phyloP scores from a whole-genome alignment of 192 early-diverging fungal genomes.

The Gigaspora rosea region DNA sequence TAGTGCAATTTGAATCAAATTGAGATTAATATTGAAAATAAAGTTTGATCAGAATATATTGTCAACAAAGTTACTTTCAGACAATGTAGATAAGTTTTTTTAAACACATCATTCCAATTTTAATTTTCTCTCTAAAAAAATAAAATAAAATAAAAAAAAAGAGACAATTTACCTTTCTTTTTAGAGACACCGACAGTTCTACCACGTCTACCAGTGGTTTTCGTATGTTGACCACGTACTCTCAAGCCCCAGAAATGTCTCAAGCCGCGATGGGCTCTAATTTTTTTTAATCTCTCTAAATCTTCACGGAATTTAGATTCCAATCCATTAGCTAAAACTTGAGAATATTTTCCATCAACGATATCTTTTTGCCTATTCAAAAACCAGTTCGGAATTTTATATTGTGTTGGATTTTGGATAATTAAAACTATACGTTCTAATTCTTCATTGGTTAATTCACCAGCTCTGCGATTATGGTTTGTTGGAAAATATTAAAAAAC shows the following conservation, averaged over 20 bases:
- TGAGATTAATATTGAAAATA: no score
- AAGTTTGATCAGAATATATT: no score
- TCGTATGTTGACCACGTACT: conserved; percentile 99
- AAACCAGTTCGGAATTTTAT: conserved; percentile 99
- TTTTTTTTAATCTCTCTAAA: conserved; percentile 99
- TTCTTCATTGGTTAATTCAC: conserved; percentile 97
- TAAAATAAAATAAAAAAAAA: no score
- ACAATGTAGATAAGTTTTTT: no score
- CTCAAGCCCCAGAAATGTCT: conserved; percentile 98
- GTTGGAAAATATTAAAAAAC: neutral
- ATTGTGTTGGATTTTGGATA: conserved; percentile 99
- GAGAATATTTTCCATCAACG: conserved; percentile 91
- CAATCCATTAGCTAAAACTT: conserved; percentile 90
- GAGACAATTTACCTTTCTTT: conserved; percentile 69
- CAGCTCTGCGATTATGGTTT: conserved; percentile 64
- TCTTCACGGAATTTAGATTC: conserved; percentile 99
- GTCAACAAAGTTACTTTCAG: no score
- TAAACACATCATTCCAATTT: no score
- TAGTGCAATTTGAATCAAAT: no score
- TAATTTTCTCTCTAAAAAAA: no score
- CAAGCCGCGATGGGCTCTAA: conserved; percentile 98
- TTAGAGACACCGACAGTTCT: conserved; percentile 97
- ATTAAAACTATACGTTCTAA: conserved; percentile 97
- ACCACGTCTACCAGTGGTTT: conserved; percentile 97
- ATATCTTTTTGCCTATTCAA: conserved; percentile 99